Percentiles rank a stretch among this genome's conserved stretches.
Conservation (phyloP, 345 rosid species). For the Reutealis trisperma region DNA sequence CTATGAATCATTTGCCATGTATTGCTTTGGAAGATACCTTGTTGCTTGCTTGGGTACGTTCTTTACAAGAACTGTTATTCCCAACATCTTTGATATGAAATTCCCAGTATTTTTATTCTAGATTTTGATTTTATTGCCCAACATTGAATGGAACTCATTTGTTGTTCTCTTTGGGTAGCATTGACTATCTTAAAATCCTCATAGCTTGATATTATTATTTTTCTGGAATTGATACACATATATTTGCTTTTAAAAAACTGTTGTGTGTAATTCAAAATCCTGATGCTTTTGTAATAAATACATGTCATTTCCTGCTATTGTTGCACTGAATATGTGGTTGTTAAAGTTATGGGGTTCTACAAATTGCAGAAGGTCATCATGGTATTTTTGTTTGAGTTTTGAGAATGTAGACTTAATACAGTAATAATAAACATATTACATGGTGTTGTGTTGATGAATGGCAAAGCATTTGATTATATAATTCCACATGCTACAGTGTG, state of each 20-base stretch:
- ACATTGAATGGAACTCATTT: not conserved
- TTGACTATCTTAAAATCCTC: not conserved
- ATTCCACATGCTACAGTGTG: not conserved
- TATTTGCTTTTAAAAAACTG: not conserved
- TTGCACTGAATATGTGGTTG: not conserved
- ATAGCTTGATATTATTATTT: not conserved
- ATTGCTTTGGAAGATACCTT: constrained; percentile 99
- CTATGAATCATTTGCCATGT: constrained; percentile 99
- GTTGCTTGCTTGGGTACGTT: constrained; percentile 93
- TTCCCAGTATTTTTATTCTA: not conserved
- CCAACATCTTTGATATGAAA: not conserved
- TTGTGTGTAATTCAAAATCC: not conserved
- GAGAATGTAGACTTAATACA: not conserved
- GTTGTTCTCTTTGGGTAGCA: not conserved
- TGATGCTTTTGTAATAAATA: not conserved
- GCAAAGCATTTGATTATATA: not conserved
- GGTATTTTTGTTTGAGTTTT: not conserved
- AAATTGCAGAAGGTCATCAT: not conserved
- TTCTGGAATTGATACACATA: not conserved
- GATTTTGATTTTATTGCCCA: not conserved
- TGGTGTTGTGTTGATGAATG: not conserved
- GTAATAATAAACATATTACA: not conserved
- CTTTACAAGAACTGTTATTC: constrained; percentile 13
- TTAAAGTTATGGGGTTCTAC: not conserved
- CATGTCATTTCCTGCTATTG: not conserved